These are phyloP conservation scores for Anthracocystis setariae DNA, from an alignment of 1,284 basidiomycete genomes.

Conservation along the genomic window DNA sequence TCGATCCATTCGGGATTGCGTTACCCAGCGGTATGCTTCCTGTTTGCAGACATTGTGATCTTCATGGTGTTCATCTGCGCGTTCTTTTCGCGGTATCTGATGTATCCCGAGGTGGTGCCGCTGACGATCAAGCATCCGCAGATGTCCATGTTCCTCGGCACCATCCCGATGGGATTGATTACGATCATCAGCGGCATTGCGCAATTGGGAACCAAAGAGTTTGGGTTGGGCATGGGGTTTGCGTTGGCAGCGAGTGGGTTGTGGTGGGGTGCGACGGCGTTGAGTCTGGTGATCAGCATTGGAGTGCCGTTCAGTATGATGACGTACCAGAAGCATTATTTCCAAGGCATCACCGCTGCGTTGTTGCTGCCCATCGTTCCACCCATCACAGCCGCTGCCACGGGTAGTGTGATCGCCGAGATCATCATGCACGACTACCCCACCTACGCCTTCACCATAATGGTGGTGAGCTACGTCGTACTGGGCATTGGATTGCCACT, in stretches of 20 bases:
- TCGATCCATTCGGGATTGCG: slow-evolving; percentile 39
- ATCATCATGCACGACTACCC: slow-evolving; percentile 43
- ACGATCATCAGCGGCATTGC: slow-evolving; percentile 57
- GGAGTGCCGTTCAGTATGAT: slow-evolving; percentile 59
- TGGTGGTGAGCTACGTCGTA: slow-evolving; percentile 51
- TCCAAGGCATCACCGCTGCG: slow-evolving; percentile 55
- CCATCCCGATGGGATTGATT: slow-evolving; percentile 55
- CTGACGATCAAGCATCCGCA: slow-evolving; percentile 61
- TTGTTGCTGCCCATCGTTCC: slow-evolving; percentile 58
- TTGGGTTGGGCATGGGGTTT: slow-evolving; percentile 43
- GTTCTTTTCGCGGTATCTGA: slow-evolving; percentile 50
- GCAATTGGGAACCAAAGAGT: slow-evolving; percentile 48
- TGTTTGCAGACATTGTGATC: slow-evolving; percentile 44
- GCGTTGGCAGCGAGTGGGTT: slow-evolving; percentile 43
- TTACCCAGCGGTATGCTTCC: slow-evolving; percentile 33
- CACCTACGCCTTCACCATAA: slow-evolving; percentile 55
- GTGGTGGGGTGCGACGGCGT: slow-evolving; percentile 44
- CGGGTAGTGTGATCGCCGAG: slow-evolving; percentile 48
- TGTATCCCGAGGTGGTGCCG: slow-evolving; percentile 56
- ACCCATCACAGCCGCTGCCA: slow-evolving; percentile 56
- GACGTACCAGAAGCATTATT: slow-evolving; percentile 58
- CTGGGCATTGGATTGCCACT: slow-evolving; percentile 57
- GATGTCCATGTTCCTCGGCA: slow-evolving; percentile 56
- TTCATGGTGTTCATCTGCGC: slow-evolving; percentile 51
- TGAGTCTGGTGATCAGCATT: slow-evolving; percentile 41